phyloP scores from a whole-genome alignment of 1,139 yeast genomes.

The Geotrichum reessii region DNA sequence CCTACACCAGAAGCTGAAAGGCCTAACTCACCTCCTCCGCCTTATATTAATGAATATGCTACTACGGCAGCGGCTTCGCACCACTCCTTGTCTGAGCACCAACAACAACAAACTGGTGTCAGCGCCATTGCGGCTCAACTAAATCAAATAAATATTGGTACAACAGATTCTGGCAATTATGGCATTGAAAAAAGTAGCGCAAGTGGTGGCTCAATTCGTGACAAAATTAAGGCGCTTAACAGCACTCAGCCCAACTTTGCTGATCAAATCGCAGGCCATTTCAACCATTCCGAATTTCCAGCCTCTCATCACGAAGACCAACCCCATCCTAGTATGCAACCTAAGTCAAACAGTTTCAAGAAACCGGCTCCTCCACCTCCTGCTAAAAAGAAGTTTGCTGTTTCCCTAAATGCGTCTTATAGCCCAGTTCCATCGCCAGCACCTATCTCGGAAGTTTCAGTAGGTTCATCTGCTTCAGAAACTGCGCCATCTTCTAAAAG shows the following conservation, averaged over 20 bases:
- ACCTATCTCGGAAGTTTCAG: not conserved
- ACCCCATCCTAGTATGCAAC: constrained; percentile 1
- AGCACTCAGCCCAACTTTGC: constrained; percentile 17
- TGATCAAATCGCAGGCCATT: constrained; percentile 14
- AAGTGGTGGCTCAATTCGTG: constrained; percentile 9
- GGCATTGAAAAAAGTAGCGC: not conserved
- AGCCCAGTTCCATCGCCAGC: constrained; percentile 10
- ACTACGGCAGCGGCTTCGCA: not conserved
- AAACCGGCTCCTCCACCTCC: constrained; percentile 33
- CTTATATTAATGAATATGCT: not conserved
- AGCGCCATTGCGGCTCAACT: constrained; percentile 3
- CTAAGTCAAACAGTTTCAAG: constrained; percentile 18
- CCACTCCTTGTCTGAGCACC: not conserved
- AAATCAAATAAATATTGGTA: not conserved
- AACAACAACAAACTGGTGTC: not conserved
- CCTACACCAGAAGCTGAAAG: constrained; percentile 6
- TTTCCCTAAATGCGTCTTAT: not conserved
- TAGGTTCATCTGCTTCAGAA: constrained; percentile 5
- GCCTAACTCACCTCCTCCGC: not conserved
- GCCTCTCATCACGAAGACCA: constrained; percentile 25
- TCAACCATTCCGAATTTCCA: constrained; percentile 11
- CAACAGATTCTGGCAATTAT: not conserved
- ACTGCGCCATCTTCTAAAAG: constrained; percentile 9
- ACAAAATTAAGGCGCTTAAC: constrained; percentile 13
- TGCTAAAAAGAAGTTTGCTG: constrained; percentile 28